Conservation (phyloP, 805 yeast genomes). For the Yarrowia alimentaria region DNA sequence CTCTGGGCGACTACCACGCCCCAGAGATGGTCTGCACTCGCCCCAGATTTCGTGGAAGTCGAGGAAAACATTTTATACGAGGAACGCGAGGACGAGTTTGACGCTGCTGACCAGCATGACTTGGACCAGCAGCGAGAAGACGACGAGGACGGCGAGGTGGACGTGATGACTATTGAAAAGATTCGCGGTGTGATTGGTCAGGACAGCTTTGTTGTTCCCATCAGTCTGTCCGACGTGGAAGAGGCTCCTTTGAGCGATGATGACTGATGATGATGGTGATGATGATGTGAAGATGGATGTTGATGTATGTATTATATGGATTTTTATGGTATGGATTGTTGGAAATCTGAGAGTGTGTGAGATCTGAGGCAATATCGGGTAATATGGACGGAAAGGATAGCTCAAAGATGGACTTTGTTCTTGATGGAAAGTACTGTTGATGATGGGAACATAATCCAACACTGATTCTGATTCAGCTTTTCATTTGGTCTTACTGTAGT, state of each 20-base stretch:
- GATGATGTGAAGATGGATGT: too few relatives aligned
- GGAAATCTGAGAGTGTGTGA: too few relatives aligned
- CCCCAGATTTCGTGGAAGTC: constrained; percentile 93
- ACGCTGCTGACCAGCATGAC: constrained; percentile 64
- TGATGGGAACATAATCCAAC: too few relatives aligned
- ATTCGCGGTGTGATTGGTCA: constrained; percentile 52
- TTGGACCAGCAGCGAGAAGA: constrained; percentile 59
- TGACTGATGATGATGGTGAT: too few relatives aligned
- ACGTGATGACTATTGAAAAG: constrained; percentile 59
- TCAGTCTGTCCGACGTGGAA: constrained; percentile 39
- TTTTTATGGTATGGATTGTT: too few relatives aligned
- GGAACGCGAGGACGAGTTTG: constrained; percentile 91
- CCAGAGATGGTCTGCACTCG: constrained; percentile 94
- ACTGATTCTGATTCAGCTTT: too few relatives aligned
- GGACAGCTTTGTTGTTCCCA: constrained; percentile 61
- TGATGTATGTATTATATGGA: too few relatives aligned
- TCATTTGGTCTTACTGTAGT: too few relatives aligned
- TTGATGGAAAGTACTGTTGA: too few relatives aligned
- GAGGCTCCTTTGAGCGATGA: constrained; percentile 38
- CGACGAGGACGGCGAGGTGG: constrained; percentile 63
- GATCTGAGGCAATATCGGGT: too few relatives aligned
- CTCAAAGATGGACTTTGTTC: too few relatives aligned
- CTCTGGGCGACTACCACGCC: constrained; percentile 80
- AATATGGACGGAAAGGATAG: too few relatives aligned
- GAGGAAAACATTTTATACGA: constrained; percentile 87